Percentiles rank a stretch among this genome's conserved stretches.
Conservation (phyloP, 176 grass and related monocot species). For the Urochloa ruziziensis region DNA sequence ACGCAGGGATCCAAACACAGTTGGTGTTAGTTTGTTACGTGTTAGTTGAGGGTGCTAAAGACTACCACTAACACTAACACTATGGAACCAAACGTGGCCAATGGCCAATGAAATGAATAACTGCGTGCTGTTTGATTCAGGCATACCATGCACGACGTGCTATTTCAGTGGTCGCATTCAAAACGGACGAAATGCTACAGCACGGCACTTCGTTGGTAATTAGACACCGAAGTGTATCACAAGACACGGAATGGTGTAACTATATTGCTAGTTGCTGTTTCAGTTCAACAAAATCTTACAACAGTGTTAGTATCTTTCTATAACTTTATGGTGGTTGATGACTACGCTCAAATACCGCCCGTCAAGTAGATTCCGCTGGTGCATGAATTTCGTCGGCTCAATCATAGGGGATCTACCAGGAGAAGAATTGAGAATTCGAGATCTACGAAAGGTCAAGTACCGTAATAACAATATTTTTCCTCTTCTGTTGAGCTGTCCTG, state of each 20-base stretch:
- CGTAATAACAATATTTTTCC: background rate
- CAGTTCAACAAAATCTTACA: background rate
- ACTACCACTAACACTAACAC: no score
- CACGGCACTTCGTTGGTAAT: background rate
- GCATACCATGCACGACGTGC: background rate
- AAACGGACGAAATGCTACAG: background rate
- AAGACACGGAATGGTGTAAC: background rate
- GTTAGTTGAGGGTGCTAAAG: no score
- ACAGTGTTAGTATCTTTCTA: background rate
- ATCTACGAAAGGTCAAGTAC: constrained; percentile 18
- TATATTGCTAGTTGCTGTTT: background rate
- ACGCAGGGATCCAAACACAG: no score
- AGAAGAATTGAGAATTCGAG: constrained; percentile 1
- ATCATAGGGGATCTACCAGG: constrained; percentile 9
- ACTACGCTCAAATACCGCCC: background rate
- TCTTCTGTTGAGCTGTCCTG: constrained; percentile 14
- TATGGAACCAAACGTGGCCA: no score
- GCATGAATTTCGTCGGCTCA: background rate
- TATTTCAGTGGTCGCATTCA: background rate
- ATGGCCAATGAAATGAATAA: background rate
- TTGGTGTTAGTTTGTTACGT: no score
- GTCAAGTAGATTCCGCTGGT: background rate
- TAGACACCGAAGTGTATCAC: background rate
- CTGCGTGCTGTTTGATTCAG: background rate
- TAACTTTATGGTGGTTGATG: background rate